A percentile compares a stretch with the other conserved stretches of the same genome.
Conservation (phyloP, 441 rosid genomes). For the Gossypium lobatum region DNA sequence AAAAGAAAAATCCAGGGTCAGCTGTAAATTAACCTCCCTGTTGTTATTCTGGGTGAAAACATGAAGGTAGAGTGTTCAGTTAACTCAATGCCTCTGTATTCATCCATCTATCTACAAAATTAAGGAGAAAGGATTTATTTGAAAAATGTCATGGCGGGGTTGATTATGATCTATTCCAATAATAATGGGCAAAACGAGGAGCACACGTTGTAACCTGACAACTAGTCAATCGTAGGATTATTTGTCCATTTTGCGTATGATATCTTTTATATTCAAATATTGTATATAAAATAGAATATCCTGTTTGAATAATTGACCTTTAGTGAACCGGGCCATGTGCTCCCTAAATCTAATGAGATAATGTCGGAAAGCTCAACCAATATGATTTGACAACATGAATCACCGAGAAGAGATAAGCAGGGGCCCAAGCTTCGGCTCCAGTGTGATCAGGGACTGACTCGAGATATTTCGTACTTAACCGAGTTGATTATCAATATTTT, state of each 20-base stretch:
- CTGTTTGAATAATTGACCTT: neutral
- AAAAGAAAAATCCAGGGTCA: neutral
- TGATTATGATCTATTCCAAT: neutral
- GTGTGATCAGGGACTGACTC: neutral
- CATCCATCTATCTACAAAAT: neutral
- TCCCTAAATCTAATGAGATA: neutral
- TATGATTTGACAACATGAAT: neutral
- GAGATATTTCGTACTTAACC: too few species aligned
- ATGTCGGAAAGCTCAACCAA: neutral
- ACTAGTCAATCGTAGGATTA: neutral
- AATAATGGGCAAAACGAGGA: neutral
- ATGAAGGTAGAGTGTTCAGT: neutral
- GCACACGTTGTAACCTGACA: neutral
- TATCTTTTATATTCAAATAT: neutral
- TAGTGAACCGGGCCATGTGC: neutral
- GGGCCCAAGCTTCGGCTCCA: neutral
- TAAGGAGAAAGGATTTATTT: neutral
- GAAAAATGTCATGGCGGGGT: neutral
- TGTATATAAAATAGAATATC: neutral
- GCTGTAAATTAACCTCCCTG: slow-evolving; percentile 1
- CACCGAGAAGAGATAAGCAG: neutral
- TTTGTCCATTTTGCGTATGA: neutral
- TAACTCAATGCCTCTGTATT: neutral
- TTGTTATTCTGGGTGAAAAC: neutral
- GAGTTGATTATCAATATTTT: too few species aligned